Conservation (phyloP, 192 early-diverging fungal genomes). For the Umbelopsis ramanniana region DNA sequence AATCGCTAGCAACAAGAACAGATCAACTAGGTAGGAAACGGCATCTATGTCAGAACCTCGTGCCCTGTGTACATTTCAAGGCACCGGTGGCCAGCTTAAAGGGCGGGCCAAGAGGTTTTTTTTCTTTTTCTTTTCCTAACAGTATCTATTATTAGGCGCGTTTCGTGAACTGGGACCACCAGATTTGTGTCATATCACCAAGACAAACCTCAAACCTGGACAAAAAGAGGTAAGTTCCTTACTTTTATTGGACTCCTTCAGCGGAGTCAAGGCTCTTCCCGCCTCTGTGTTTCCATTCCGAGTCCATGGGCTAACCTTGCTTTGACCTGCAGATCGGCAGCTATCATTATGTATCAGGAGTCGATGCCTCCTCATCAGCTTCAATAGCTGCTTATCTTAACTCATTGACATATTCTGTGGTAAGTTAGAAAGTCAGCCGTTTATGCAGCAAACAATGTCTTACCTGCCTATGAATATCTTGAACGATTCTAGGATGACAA, state of each 20-base stretch:
- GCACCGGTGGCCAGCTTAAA: neutral
- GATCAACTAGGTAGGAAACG: constrained; percentile 84
- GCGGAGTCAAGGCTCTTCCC: neutral
- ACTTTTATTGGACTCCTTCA: neutral
- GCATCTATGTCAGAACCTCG: neutral
- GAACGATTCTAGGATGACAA: constrained; percentile 53
- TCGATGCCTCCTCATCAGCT: constrained; percentile 91
- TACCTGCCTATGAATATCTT: neutral
- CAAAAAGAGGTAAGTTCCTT: constrained; percentile 68
- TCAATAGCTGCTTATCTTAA: constrained; percentile 96
- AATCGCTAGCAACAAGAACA: constrained; percentile 83
- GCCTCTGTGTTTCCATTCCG: neutral
- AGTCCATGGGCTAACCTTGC: constrained; percentile 11
- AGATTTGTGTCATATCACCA: constrained; percentile 95
- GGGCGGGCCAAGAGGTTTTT: neutral
- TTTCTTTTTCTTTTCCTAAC: neutral
- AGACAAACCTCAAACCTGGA: constrained; percentile 81
- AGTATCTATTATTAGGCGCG: constrained; percentile 54
- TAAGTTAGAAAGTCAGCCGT: constrained; percentile 38
- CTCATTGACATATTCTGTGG: constrained; percentile 93
- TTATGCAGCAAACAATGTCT: neutral
- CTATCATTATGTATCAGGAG: constrained; percentile 79
- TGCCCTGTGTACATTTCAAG: neutral
- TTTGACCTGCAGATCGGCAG: constrained; percentile 73
- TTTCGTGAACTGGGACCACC: constrained; percentile 96